Conservation (phyloP, 129 eudicot genomes). For the Chrysanthemum lavandulifolium region DNA sequence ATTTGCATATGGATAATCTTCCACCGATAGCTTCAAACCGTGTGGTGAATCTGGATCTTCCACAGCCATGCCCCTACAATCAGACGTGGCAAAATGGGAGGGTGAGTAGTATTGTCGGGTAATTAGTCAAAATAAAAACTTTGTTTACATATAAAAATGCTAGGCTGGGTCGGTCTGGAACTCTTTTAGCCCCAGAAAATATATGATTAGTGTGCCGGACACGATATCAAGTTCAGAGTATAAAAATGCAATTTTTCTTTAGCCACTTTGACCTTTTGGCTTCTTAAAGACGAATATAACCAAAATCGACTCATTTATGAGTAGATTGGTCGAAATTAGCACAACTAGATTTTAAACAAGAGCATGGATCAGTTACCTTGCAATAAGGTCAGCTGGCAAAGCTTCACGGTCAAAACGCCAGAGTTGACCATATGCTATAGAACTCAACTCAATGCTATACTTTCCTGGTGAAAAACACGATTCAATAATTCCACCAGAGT, state of each 20-base stretch:
- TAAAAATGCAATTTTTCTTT: too few relatives aligned
- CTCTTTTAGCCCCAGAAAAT: background rate
- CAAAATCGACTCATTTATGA: background rate
- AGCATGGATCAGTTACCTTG: slow-evolving; percentile 30
- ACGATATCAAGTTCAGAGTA: too few relatives aligned
- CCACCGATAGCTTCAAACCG: slow-evolving; percentile 65
- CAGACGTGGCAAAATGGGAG: background rate
- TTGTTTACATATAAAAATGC: background rate
- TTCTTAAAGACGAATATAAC: background rate
- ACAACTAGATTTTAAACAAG: background rate
- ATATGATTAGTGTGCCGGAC: too few relatives aligned
- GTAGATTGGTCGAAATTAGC: background rate
- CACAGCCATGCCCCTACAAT: slow-evolving; percentile 66
- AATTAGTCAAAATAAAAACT: background rate
- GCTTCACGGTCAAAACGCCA: slow-evolving; percentile 76
- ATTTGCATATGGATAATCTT: slow-evolving; percentile 84
- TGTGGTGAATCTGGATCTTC: slow-evolving; percentile 80
- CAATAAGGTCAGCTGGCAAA: slow-evolving; percentile 65
- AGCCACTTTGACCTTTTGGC: too few relatives aligned
- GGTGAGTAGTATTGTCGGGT: background rate
- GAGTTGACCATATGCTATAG: slow-evolving; percentile 48
- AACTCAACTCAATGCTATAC: slow-evolving; percentile 50
- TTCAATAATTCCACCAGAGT: background rate
- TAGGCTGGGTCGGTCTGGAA: background rate
- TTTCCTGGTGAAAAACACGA: background rate